These are phyloP conservation scores for Solanum ahanhuiri DNA, from an alignment of 257 asterid genomes.

Conservation along the genomic window DNA sequence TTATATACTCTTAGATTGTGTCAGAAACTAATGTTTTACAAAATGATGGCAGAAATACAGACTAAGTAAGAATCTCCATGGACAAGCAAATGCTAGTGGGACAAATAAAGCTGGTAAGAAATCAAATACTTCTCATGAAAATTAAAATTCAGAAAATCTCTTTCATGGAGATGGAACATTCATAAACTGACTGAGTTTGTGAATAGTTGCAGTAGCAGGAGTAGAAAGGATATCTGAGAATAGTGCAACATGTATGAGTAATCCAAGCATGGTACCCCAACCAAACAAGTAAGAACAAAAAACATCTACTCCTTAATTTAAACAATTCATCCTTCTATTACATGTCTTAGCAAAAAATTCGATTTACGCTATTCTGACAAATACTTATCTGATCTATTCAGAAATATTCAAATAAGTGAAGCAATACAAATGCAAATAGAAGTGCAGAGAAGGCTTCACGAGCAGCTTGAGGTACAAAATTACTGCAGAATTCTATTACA, in stretches of 20 bases:
- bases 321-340: neutral
- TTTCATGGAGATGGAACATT: neutral
- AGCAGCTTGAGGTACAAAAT: constrained; percentile 73
- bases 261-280: constrained; percentile 38
- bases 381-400: constrained; percentile 17
- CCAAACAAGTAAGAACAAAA: constrained; percentile 46
- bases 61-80: constrained; percentile 73
- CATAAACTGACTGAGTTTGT: constrained; percentile 8
- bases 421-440: constrained; percentile 87
- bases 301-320: neutral
- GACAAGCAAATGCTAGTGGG: constrained; percentile 51
- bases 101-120: constrained; percentile 62
- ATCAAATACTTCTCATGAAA: constrained; percentile 7
- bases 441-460: constrained; percentile 72
- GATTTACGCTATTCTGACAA: neutral
- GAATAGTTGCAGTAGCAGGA: constrained; percentile 33
- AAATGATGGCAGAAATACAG: constrained; percentile 64
- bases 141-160: neutral
- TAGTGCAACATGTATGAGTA: constrained; percentile 38
- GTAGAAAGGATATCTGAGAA: constrained; percentile 49
- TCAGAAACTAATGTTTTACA: constrained; percentile 7
- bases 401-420: constrained; percentile 60
- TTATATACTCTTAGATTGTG: neutral
- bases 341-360: neutral
- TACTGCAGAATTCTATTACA: neutral